These are phyloP conservation scores for Picea glauca DNA, from an alignment of 75 land plant species.

Conservation along the genomic window DNA sequence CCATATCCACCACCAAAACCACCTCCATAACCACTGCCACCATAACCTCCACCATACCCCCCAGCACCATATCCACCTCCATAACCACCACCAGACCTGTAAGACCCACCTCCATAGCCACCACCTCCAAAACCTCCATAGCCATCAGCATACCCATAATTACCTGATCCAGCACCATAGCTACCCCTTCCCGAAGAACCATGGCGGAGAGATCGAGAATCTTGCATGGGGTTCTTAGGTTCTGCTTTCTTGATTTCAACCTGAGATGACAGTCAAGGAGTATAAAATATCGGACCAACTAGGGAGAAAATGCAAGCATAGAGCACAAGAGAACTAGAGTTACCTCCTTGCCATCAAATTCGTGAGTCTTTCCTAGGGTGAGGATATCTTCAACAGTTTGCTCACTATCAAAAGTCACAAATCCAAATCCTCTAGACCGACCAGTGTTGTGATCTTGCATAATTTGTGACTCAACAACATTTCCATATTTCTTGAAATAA, in stretches of 20 bases:
- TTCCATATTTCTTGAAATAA: constrained; percentile 71
- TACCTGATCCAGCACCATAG: constrained; percentile 18
- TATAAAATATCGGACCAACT: not conserved
- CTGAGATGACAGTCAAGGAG: constrained; percentile 22
- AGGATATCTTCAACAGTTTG: constrained; percentile 74
- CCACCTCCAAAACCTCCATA: constrained; percentile 31
- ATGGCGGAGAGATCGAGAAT: constrained; percentile 18
- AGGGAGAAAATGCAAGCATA: not conserved
- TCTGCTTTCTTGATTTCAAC: constrained; percentile 85
- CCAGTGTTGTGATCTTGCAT: constrained; percentile 85
- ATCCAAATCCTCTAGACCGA: constrained; percentile 92
- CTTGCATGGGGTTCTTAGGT: constrained; percentile 59
- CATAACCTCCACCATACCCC: constrained; percentile 5
- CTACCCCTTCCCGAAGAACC: constrained; percentile 18
- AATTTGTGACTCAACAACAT: constrained; percentile 77
- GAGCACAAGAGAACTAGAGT: not conserved
- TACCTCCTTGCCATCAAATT: constrained; percentile 86
- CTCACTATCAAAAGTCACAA: constrained; percentile 81
- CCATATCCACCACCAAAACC: constrained; percentile 14
- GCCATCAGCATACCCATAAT: constrained; percentile 18
- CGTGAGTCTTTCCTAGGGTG: constrained; percentile 79
- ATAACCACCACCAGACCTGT: constrained; percentile 6
- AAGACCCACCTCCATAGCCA: constrained; percentile 5
- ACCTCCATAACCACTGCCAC: not conserved
- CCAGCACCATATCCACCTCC: constrained; percentile 8